These are phyloP conservation scores for Pyrus communis DNA, from an alignment of 306 rosid genomes.

Conservation along the genomic window DNA sequence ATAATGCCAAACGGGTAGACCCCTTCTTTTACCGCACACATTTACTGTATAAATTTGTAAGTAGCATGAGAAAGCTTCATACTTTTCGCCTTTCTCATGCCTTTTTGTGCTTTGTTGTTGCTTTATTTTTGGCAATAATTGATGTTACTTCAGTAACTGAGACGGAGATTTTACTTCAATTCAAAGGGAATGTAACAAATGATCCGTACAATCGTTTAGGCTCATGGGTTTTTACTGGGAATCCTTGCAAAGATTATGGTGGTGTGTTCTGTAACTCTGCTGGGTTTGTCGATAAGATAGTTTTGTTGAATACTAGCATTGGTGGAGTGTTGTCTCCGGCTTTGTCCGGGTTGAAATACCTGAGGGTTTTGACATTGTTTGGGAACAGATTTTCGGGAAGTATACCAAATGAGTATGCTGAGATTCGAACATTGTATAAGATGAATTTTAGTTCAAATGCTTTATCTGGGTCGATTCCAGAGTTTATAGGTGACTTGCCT, in stretches of 20 bases:
- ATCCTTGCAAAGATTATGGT: slow-evolving; percentile 56
- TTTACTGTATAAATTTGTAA: neutral
- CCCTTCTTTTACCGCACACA: slow-evolving; percentile 8
- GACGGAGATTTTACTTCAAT: slow-evolving; percentile 82
- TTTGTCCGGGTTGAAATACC: slow-evolving; percentile 60
- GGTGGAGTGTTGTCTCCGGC: slow-evolving; percentile 66
- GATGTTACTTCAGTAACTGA: slow-evolving; percentile 48
- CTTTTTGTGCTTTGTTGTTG: slow-evolving; percentile 46
- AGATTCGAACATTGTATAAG: slow-evolving; percentile 74
- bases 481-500: slow-evolving; percentile 73
- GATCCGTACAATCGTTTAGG: slow-evolving; percentile 60
- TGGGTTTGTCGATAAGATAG: slow-evolving; percentile 81
- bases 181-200: slow-evolving; percentile 60
- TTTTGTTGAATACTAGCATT: slow-evolving; percentile 79
- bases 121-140: slow-evolving; percentile 31
- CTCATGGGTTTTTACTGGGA: slow-evolving; percentile 56
- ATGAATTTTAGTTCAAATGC: slow-evolving; percentile 86
- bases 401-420: slow-evolving; percentile 62
- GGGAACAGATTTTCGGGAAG: slow-evolving; percentile 70
- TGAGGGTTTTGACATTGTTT: slow-evolving; percentile 78
- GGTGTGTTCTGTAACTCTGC: slow-evolving; percentile 66
- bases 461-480: slow-evolving; percentile 74
- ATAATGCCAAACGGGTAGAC: slow-evolving; percentile 64
- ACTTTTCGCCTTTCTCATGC: slow-evolving; percentile 61
- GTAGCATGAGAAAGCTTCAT: slow-evolving; percentile 74